Conservation (phyloP, 225 moss, liverwort and hornwort species). For the Lunularia cruciata region DNA sequence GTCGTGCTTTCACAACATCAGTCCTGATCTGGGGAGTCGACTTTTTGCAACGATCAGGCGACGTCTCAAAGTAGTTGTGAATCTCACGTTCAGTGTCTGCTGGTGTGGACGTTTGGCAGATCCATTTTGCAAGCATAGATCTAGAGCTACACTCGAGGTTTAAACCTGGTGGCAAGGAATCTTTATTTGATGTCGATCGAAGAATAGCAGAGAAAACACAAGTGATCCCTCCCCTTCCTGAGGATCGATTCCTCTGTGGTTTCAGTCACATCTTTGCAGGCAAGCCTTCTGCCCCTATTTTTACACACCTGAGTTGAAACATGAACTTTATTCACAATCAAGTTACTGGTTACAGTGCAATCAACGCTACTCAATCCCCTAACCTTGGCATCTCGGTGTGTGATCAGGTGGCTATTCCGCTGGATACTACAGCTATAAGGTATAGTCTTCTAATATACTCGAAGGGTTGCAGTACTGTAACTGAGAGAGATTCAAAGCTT, state of each 20-base stretch:
- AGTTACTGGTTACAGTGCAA: too few relatives aligned
- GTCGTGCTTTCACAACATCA: too few relatives aligned
- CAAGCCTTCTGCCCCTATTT: background rate
- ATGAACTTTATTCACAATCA: too few relatives aligned
- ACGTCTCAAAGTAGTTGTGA: too few relatives aligned
- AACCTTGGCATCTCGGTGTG: background rate
- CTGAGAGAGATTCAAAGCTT: too few relatives aligned
- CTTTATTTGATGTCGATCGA: constrained; percentile 56
- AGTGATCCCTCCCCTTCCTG: constrained; percentile 49
- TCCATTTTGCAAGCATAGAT: constrained; percentile 56
- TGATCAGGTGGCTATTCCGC: constrained; percentile 54
- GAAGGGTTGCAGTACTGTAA: too few relatives aligned
- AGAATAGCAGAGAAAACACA: constrained; percentile 55
- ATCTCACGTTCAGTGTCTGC: background rate
- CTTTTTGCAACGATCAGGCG: too few relatives aligned
- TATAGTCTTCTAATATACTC: background rate
- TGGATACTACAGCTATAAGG: constrained; percentile 67
- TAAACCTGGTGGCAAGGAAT: constrained; percentile 47
- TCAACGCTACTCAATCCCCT: too few relatives aligned
- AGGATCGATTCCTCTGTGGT: constrained; percentile 56
- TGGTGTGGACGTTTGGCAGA: constrained; percentile 24
- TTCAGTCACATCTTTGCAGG: constrained; percentile 65
- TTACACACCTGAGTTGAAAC: background rate
- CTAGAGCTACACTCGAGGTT: constrained; percentile 58
- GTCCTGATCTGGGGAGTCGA: too few relatives aligned